Base-by-base conservation (phyloP, 2,329 filamentous ascomycete species). In the Epichloe aotearoae region DNA sequence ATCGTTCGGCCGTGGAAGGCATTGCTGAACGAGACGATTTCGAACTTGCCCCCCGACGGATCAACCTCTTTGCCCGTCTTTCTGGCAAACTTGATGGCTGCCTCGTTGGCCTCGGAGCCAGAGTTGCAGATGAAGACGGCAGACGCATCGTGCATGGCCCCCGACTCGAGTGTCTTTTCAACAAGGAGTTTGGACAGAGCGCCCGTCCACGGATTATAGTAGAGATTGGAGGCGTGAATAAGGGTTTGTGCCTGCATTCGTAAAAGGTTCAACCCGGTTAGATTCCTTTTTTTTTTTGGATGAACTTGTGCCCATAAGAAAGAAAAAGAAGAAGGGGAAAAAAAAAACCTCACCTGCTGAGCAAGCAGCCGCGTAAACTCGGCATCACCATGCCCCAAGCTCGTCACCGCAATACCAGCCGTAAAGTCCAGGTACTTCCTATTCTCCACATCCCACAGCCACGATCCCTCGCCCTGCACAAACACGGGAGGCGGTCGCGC, bases 1-100 rank as follows among this genome's bases (percentile, higher is more conserved):
- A 97, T 95, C 15, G 93, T 97, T 53, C 93, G 84, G 59, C 93
- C 93, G 68, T 98, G 93, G 76, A 98, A 98, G 39, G 88, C 90
- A 60, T 85, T 84, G 60, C 87, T 73, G 74, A 97, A 98, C 15
- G 88, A 95, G 48, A 97, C 87, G 46, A 98, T 71, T 62, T 96
- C 89, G 59, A 80, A 68, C 72, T 97, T 95, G 19, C 67, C 69
- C 46, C 86, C 84, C 0, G 80, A 80, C 1, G 85, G 80, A 56
- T 89, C 84, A 30, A 83, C 61, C 10, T 80, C 72, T 67, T 91
- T 91, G 59, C 89, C 90, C 20, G 85, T 83, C 70, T 98, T 98
- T 59, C 93, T 81, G 19, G 91, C 86, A 62, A 98, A 97, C 68
- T 98, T 98, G 66, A 98, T 86, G 37, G 91, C 93, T 1, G 91